A percentile compares a stretch with the other conserved stretches of the same genome.
Conservation (phyloP, 2,329 filamentous ascomycete genomes). For the Tolypocladium inflatum region DNA sequence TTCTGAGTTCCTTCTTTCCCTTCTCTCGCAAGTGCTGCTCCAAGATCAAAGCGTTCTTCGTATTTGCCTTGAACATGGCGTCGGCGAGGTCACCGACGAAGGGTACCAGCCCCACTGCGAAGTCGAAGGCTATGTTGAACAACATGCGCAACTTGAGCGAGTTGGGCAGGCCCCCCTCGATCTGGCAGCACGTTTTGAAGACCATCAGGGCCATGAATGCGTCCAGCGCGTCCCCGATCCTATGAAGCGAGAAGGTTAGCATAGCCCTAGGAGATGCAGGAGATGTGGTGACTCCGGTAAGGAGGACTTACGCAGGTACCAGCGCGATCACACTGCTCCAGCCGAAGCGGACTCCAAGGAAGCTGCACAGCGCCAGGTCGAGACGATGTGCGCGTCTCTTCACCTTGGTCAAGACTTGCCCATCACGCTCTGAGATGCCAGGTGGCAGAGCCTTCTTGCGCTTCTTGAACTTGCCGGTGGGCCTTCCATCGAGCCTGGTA, state of each 20-base stretch:
- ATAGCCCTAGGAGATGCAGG: background rate
- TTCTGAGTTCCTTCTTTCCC: conserved; percentile 47
- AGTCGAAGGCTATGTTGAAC: conserved; percentile 68
- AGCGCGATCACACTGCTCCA: conserved; percentile 83
- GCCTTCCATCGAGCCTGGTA: conserved; percentile 55
- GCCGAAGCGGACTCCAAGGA: conserved; percentile 75
- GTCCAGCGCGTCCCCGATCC: conserved; percentile 68
- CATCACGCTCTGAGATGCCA: conserved; percentile 77
- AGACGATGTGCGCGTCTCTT: conserved; percentile 78
- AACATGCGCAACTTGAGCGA: conserved; percentile 62
- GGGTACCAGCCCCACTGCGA: conserved; percentile 63
- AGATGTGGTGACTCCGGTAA: background rate
- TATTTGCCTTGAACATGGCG: conserved; percentile 65
- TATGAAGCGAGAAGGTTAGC: conserved; percentile 19
- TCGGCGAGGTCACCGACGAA: conserved; percentile 70
- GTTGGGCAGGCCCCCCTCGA: conserved; percentile 66
- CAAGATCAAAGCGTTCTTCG: conserved; percentile 61
- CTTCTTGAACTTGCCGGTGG: conserved; percentile 66
- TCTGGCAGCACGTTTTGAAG: conserved; percentile 58
- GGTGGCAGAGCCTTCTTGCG: conserved; percentile 75
- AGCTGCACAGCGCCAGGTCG: conserved; percentile 75
- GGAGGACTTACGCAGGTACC: conserved; percentile 61
- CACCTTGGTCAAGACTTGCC: conserved; percentile 72
- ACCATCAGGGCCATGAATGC: conserved; percentile 66
- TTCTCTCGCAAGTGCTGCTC: conserved; percentile 60